Conservation (phyloP, 768 basidiomycete genomes). For the Termitomyces sp. region DNA sequence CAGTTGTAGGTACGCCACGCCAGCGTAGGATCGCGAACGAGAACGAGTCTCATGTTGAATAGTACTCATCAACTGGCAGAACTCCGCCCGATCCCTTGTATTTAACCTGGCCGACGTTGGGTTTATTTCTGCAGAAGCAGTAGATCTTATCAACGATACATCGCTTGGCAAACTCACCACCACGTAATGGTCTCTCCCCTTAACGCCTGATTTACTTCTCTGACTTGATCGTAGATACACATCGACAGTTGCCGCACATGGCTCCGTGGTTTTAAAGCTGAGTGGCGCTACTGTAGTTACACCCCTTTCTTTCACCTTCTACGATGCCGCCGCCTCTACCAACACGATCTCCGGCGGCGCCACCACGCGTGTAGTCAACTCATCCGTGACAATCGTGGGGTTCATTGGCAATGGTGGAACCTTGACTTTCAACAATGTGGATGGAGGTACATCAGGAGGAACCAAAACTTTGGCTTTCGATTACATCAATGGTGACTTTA, state of each 20-base stretch:
- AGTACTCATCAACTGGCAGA: slow-evolving; percentile 45
- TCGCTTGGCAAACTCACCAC: slow-evolving; percentile 29
- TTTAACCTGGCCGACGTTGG: slow-evolving; percentile 39
- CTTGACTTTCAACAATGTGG: slow-evolving; percentile 35
- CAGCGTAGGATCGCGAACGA: not conserved
- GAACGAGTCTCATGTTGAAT: not conserved
- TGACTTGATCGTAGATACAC: slow-evolving; percentile 25
- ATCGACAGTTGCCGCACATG: slow-evolving; percentile 27
- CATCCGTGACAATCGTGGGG: slow-evolving; percentile 32
- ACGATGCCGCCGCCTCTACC: slow-evolving; percentile 26
- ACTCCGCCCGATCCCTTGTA: slow-evolving; percentile 30
- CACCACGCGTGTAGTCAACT: slow-evolving; percentile 27
- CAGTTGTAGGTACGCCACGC: slow-evolving; percentile 31
- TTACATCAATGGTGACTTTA: slow-evolving; percentile 43
- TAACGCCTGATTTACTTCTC: not conserved
- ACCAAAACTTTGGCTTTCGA: slow-evolving; percentile 38
- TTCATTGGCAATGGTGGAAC: slow-evolving; percentile 38
- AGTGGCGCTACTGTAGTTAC: slow-evolving; percentile 20
- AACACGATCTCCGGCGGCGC: slow-evolving; percentile 34
- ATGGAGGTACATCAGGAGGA: slow-evolving; percentile 35
- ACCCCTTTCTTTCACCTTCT: slow-evolving; percentile 28
- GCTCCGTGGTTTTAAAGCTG: slow-evolving; percentile 32
- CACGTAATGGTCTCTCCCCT: slow-evolving; percentile 24
- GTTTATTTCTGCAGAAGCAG: slow-evolving; percentile 32
- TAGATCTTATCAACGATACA: slow-evolving; percentile 33